phyloP scores from a whole-genome alignment of 2,329 filamentous ascomycete species.

The Aspergillus pseudoterreus region DNA sequence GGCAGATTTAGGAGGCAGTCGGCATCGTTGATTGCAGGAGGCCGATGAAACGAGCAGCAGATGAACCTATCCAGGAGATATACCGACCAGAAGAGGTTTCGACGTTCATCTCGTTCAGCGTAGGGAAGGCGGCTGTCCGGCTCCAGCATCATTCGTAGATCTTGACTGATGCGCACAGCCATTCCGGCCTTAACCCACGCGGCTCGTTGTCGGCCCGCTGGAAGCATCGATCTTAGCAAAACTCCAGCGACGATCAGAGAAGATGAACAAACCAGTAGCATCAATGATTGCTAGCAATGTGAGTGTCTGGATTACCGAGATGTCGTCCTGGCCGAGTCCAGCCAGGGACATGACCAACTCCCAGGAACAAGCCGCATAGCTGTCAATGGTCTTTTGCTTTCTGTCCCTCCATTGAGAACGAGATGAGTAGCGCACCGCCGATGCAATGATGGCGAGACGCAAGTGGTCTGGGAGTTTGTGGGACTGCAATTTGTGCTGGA shows the following conservation, averaged over 20 bases:
- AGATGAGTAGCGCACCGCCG: slow-evolving; percentile 29
- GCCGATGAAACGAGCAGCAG: slow-evolving; percentile 33
- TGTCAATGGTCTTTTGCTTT: slow-evolving; percentile 23
- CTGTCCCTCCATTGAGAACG: slow-evolving; percentile 21
- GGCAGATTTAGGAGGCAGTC: slow-evolving; percentile 32
- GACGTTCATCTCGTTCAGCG: slow-evolving; percentile 31
- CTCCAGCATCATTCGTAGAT: slow-evolving; percentile 32
- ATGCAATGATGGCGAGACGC: slow-evolving; percentile 30
- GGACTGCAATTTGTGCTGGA: slow-evolving; percentile 10
- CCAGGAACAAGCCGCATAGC: slow-evolving; percentile 19
- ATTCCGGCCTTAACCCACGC: slow-evolving; percentile 37
- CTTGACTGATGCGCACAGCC: slow-evolving; percentile 32
- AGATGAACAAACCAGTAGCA: background rate
- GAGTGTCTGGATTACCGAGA: slow-evolving; percentile 17
- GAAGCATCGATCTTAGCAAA: background rate
- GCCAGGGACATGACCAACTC: slow-evolving; percentile 15
- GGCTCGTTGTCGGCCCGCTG: slow-evolving; percentile 26
- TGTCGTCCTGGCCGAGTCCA: slow-evolving; percentile 14
- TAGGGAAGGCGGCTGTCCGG: slow-evolving; percentile 15
- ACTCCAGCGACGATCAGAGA: background rate
- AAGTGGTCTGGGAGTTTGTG: slow-evolving; percentile 14
- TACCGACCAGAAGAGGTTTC: slow-evolving; percentile 38
- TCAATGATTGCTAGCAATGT: slow-evolving; percentile 36
- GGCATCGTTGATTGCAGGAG: slow-evolving; percentile 31
- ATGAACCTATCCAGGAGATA: slow-evolving; percentile 37